Percentiles rank a stretch among this genome's conserved stretches.
These are phyloP conservation scores for Leersia perrieri DNA, from an alignment of 176 grass and related monocot species.

Conservation along the genomic window DNA sequence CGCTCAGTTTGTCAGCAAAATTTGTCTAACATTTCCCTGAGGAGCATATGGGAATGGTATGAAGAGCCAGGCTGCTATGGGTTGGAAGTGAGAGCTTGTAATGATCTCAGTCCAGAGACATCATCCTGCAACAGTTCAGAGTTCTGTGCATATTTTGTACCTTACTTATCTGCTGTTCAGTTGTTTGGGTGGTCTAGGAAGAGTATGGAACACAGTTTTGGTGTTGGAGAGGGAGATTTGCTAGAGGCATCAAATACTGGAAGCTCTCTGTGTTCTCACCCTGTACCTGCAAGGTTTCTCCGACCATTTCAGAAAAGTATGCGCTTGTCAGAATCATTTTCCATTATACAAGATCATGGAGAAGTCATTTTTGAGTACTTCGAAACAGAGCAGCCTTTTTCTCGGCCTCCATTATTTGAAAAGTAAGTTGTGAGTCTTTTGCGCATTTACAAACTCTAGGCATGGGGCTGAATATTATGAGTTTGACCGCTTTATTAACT, in stretches of 20 bases:
- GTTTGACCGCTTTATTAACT: not conserved
- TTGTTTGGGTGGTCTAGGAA: constrained; percentile 57
- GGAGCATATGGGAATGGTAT: constrained; percentile 66
- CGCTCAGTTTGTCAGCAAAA: constrained; percentile 36
- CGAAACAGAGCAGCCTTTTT: constrained; percentile 71
- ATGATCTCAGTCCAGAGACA: constrained; percentile 31
- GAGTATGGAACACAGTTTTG: constrained; percentile 16
- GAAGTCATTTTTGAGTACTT: constrained; percentile 73
- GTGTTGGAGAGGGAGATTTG: constrained; percentile 22
- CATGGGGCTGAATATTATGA: not conserved
- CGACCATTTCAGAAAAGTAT: constrained; percentile 23
- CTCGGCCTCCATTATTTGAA: constrained; percentile 59
- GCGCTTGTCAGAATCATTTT: constrained; percentile 35
- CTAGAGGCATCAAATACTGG: constrained; percentile 17
- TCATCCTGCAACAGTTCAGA: constrained; percentile 27
- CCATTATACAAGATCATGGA: constrained; percentile 21
- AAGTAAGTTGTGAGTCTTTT: constrained; percentile 49
- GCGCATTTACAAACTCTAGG: not conserved
- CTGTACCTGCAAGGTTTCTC: not conserved
- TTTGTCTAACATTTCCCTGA: constrained; percentile 42
- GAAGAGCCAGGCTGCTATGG: constrained; percentile 85
- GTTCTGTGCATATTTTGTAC: constrained; percentile 72
- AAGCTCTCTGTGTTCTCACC: constrained; percentile 29
- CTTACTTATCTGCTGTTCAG: constrained; percentile 75
- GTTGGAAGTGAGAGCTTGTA: constrained; percentile 57